Conservation (phyloP, 139 green algal genomes). For the Tetraselmis striata region DNA sequence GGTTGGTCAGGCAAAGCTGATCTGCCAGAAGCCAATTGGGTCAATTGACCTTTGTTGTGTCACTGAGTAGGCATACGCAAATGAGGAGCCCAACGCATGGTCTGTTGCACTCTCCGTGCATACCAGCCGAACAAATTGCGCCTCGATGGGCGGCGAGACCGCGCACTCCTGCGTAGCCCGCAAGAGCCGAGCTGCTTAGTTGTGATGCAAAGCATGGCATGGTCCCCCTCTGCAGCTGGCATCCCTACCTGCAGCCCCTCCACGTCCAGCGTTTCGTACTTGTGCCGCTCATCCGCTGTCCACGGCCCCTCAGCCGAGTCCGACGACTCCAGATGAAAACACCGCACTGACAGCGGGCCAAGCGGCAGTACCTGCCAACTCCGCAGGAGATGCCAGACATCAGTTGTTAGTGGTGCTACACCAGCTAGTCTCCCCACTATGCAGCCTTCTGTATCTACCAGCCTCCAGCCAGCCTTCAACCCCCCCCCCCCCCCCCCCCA, state of each 20-base stretch:
- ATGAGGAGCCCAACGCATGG: too few species aligned
- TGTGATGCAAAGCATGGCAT: too few species aligned
- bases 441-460: too few species aligned
- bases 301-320: not conserved
- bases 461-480: too few species aligned
- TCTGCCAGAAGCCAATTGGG: not conserved
- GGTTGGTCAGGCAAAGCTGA: not conserved
- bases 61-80: not conserved
- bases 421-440: too few species aligned
- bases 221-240: too few species aligned
- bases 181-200: too few species aligned
- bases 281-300: not conserved
- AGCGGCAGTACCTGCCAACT: too few species aligned
- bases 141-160: not conserved
- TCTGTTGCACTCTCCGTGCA: not conserved
- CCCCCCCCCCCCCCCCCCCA: too few species aligned
- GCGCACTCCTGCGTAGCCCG: not conserved
- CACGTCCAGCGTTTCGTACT: not conserved
- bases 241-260: not conserved
- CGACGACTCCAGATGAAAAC: not conserved
- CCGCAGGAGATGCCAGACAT: too few species aligned
- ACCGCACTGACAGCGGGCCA: not conserved
- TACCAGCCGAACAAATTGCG: not conserved
- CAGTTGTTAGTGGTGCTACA: too few species aligned
- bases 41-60: not conserved